A percentile compares a stretch with the other conserved stretches of the same genome.
These are phyloP conservation scores for Ensete ventricosum DNA, from an alignment of 176 grass and related monocot genomes.

Conservation along the genomic window DNA sequence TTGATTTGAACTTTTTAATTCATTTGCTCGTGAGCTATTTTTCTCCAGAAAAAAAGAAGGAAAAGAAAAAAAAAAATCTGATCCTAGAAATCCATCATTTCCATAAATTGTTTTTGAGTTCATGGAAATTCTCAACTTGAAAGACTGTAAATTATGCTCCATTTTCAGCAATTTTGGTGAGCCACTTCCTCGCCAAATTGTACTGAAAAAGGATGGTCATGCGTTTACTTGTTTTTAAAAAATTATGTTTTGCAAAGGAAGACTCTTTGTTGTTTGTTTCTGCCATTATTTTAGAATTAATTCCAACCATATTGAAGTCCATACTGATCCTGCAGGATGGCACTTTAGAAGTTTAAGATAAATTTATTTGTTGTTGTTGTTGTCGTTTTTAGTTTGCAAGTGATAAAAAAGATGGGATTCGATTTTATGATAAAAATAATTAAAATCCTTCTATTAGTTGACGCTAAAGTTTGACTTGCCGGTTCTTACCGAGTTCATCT, in stretches of 20 bases:
- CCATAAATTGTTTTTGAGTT: conserved; percentile 98
- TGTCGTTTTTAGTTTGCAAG: no score
- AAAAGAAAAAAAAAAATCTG: not conserved
- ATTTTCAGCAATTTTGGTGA: conserved; percentile 96
- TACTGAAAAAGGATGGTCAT: conserved; percentile 11
- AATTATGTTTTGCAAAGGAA: conserved; percentile 24
- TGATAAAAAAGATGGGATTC: no score
- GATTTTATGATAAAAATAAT: no score
- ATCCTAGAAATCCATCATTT: conserved; percentile 29
- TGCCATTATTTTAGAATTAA: no score
- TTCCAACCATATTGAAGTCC: no score
- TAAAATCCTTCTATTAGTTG: no score
- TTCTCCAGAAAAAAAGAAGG: not conserved
- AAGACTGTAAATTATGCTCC: conserved; percentile 85
- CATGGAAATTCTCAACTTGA: conserved; percentile 27
- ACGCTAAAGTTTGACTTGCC: no score
- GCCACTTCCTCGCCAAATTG: conserved; percentile 89
- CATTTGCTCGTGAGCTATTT: not conserved
- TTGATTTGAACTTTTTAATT: not conserved
- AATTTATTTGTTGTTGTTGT: no score
- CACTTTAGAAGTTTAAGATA: no score
- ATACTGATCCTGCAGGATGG: no score
- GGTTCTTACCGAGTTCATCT: no score
- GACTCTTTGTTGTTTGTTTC: no score
- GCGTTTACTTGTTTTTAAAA: conserved; percentile 23